Base-by-base conservation (phyloP, 2,329 filamentous ascomycete species). In the Nakataea oryzae region DNA sequence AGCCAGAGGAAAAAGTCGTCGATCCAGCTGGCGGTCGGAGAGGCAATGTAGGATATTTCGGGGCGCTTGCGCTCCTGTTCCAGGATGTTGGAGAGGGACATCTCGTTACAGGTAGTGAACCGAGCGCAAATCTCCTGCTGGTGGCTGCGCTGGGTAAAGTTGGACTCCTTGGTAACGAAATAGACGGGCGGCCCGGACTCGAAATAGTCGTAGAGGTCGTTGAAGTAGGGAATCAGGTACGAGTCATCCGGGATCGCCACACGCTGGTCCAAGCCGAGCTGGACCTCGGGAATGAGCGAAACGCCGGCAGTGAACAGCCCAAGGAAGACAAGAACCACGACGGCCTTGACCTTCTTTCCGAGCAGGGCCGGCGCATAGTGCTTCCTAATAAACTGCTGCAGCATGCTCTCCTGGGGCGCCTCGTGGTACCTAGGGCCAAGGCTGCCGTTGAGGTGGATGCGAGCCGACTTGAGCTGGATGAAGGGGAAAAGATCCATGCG, bases 1-100 rank as follows among this genome's bases (percentile, higher is more conserved):
- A 97, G 79, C 93, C 95, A 99, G 64, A 91, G 83, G 75, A 97
- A 91, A 76, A 91, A 97, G 71, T 99, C 95, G 67, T 99, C 95
- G 24, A 99, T 84, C 95, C 95, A 99, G 73, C 90, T 97, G 3
- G 96, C 95, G 0, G 93, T 87, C 0, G 92, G 89, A 12, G 93
- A 87, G 8, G 91, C 84, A 67, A 99, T 91, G 73, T 92, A 97
- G 1, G 92, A 97, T 1, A 93, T 80, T 8, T 96, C 85, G 0
- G 92, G 83, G 50, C 95, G 86, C 76, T 97, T 97, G 13, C 95
- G 86, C 76, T 99, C 96, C 67, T 95, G 90, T 72, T 99, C 96
- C 5, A 99, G 80, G 1, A 96, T 87, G 70, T 96, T 97, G 54
- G 91, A 86, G 4, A 99, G 79, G 0, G 93, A 97, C 64, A 89